Base-by-base conservation (phyloP, 805 yeast genomes). In the Komagataella kurtzmanii region DNA sequence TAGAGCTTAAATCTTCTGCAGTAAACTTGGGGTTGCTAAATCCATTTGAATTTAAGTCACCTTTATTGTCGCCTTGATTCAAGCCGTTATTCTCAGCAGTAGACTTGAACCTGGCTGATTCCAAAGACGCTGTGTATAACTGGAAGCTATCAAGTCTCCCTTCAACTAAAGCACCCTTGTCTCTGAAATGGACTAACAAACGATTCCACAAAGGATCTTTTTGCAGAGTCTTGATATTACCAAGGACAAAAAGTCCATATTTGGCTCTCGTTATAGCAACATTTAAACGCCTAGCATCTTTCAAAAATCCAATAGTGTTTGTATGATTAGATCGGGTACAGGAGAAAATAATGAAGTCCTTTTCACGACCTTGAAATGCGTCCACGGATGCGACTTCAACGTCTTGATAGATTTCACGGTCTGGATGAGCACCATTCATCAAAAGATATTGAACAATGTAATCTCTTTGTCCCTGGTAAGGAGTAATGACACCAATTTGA, bases 381-480 rank as follows among this genome's bases (percentile, higher is more conserved):
- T 78, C 83, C 50, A 78, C 74, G n/a, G 95, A 85, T 6, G 93
- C 88, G 24, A 90, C 89, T 67, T 90, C 97, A 48, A 90, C 85
- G 50, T 78, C 81, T 49, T 73, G 65, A 62, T 88, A 88, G 40
- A 77, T 65, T 1, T 81, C 82, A 56, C 79, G 78, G 51, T 81
- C 84, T 3, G 69, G 56, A 61, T 83, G 62, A 0, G 87, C 67
- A 30, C 90, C 85, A 58, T 81, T 82, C 71, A 80, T 65, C 58
- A 78, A 77, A 88, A 90, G 80, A 64, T 85, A 85, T 60, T 83
- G 89, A 7, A 80, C 76, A 50, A 90, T 70, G 62, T 83, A 89
- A 0, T 90, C 86, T 55, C 96, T 72, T 68, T 90, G 97, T 40
- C 96, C 97, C 64, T 88, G 96, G 65, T 90, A 90, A 0, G 97